Evolutionary conservation across 345 rosid species (phyloP).

Genomic region (Salix suchowensis): DNA sequence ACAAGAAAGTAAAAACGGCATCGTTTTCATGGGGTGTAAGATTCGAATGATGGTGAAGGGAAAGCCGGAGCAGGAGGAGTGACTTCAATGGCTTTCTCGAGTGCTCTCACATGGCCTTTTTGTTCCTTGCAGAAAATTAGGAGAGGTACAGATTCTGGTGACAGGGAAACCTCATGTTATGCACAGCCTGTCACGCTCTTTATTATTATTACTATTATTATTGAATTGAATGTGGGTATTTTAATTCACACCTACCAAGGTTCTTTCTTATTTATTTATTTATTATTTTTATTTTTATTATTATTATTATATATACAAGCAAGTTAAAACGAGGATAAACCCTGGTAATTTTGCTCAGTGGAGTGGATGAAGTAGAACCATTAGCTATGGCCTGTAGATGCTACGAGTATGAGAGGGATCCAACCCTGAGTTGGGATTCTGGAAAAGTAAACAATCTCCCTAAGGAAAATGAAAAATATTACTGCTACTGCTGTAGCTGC

Average conservation of each 20-base stretch:
- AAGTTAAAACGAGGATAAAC: too few species aligned
- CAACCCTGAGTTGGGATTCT: too few species aligned
- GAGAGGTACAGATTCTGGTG: neutral
- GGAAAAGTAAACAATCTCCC: too few species aligned
- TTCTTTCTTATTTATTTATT: too few species aligned
- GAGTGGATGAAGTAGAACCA: too few species aligned
- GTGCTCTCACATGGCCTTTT: neutral
- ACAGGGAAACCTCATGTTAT: neutral
- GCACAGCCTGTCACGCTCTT: neutral
- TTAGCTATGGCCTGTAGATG: too few species aligned
- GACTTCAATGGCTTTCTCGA: neutral
- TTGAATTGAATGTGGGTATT: neutral
- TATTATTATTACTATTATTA: neutral
- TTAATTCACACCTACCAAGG: constrained; percentile 12
- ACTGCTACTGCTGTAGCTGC: too few species aligned
- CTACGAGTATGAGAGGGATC: too few species aligned
- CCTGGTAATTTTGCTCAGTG: too few species aligned
- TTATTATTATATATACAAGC: too few species aligned
- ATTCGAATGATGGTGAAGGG: neutral
- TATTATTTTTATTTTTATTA: too few species aligned
- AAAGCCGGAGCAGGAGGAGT: neutral
- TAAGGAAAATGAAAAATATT: too few species aligned
- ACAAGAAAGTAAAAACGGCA: neutral
- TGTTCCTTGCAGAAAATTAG: neutral
- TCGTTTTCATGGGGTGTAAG: neutral